Percentiles rank a stretch among this genome's conserved stretches.
phyloP scores from a whole-genome alignment of 2,329 filamentous ascomycete genomes.

The Talaromyces sp. region DNA sequence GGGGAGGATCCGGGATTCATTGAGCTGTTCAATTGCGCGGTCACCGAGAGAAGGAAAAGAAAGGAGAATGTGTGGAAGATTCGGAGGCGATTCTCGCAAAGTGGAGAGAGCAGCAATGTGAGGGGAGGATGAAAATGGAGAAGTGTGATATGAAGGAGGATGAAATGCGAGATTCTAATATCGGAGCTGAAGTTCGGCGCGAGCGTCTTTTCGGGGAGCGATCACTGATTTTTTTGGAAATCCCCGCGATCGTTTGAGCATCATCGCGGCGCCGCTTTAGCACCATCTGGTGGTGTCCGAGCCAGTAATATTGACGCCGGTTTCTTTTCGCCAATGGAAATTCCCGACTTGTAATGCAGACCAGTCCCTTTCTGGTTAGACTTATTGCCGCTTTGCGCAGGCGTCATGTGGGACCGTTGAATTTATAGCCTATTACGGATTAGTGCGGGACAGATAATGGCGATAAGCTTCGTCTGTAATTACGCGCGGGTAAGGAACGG shows the following conservation, averaged over 20 bases:
- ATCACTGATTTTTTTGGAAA: background rate
- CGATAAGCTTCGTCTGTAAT: background rate
- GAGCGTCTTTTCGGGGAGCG: constrained; percentile 10
- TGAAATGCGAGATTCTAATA: background rate
- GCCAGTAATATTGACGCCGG: background rate
- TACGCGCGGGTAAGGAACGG: background rate
- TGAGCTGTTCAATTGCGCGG: background rate
- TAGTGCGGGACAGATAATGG: background rate
- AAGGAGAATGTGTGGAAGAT: background rate
- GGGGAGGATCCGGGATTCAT: constrained; percentile 28
- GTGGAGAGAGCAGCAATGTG: background rate
- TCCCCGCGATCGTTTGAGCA: constrained; percentile 6
- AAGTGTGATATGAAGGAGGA: background rate
- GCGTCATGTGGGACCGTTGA: background rate
- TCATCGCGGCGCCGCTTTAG: constrained; percentile 8
- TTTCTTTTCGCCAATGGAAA: background rate
- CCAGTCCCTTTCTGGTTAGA: background rate
- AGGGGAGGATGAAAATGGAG: background rate
- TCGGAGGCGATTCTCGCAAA: background rate
- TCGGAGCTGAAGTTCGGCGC: constrained; percentile 8
- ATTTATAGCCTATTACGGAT: background rate
- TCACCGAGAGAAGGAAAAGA: background rate
- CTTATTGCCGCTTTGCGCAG: background rate
- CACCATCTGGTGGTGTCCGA: background rate
- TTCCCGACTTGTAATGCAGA: background rate